Evolutionary conservation across 2,329 filamentous ascomycete genomes (phyloP).

Genomic region (Hypoxylon sp.): DNA sequence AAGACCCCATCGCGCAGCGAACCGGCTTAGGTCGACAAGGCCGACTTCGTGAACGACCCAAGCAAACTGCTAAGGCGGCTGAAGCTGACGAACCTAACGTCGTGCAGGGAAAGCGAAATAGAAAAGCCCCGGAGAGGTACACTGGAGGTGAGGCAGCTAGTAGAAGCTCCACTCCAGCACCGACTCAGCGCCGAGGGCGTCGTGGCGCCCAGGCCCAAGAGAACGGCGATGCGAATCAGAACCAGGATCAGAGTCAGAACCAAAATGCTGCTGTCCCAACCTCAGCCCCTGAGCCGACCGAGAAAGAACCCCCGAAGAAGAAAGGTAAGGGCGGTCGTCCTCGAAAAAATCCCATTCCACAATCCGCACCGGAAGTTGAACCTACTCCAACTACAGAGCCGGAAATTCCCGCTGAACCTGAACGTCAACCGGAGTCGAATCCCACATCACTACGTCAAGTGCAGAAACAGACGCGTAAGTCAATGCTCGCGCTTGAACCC

Average conservation of each 20-base stretch:
- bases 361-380: slow-evolving; percentile 40
- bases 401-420: slow-evolving; percentile 18
- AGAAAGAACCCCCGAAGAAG: slow-evolving; percentile 50
- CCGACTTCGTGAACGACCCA: slow-evolving; percentile 68
- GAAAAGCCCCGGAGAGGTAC: slow-evolving; percentile 65
- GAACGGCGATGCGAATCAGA: slow-evolving; percentile 32
- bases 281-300: slow-evolving; percentile 31
- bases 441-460: slow-evolving; percentile 9
- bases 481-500: slow-evolving; percentile 25
- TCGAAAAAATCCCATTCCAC: slow-evolving; percentile 49
- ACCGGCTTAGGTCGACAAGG: slow-evolving; percentile 66
- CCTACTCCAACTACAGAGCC: slow-evolving; percentile 33
- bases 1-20: slow-evolving; percentile 69
- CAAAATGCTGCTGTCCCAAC: slow-evolving; percentile 25
- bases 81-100: slow-evolving; percentile 63
- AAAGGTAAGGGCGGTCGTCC: slow-evolving; percentile 52
- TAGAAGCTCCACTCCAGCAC: slow-evolving; percentile 64
- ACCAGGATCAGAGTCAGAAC: background rate
- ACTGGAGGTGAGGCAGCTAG: slow-evolving; percentile 66
- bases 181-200: slow-evolving; percentile 49
- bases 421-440: slow-evolving; percentile 11
- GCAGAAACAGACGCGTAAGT: slow-evolving; percentile 16
- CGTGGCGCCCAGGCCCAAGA: slow-evolving; percentile 46
- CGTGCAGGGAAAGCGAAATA: slow-evolving; percentile 66
- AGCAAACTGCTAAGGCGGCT: slow-evolving; percentile 70